Conservation (phyloP, 495 filamentous ascomycete species). For the Aspergillus avenaceus region DNA sequence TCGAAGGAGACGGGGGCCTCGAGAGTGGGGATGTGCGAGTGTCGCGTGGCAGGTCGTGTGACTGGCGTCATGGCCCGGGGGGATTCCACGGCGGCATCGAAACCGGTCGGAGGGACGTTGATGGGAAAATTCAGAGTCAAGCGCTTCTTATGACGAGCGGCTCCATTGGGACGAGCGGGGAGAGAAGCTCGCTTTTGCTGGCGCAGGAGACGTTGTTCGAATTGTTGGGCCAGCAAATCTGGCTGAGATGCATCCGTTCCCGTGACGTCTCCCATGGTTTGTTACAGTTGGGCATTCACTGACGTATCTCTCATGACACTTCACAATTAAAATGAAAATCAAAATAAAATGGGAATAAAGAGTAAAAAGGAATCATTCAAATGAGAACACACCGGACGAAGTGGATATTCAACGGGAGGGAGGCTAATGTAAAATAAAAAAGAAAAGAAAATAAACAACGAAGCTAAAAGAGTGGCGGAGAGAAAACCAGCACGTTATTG, state of each 20-base stretch:
- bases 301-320: conserved; percentile 10
- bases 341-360: too few relatives aligned
- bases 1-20: conserved; percentile 44
- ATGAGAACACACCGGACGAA: too few relatives aligned
- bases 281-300: background rate
- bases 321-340: background rate
- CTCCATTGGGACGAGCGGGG: conserved; percentile 45
- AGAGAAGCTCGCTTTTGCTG: conserved; percentile 48
- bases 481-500: background rate
- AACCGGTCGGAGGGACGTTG: conserved; percentile 28
- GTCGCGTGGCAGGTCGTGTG: conserved; percentile 29
- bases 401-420: conserved; percentile 4
- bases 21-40: conserved; percentile 25
- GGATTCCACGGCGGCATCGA: conserved; percentile 30
- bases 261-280: background rate
- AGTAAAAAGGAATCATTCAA: conserved; percentile 8
- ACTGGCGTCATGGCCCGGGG: conserved; percentile 36
- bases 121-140: conserved; percentile 81
- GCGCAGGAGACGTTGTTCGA: conserved; percentile 7
- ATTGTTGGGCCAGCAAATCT: background rate
- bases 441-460: background rate
- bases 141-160: conserved; percentile 64
- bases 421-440: background rate
- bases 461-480: background rate
- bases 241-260: background rate